Percentiles rank a stretch among this genome's conserved stretches.
Conservation (phyloP, 2,329 filamentous ascomycete species). For the Pyricularia grisea region DNA sequence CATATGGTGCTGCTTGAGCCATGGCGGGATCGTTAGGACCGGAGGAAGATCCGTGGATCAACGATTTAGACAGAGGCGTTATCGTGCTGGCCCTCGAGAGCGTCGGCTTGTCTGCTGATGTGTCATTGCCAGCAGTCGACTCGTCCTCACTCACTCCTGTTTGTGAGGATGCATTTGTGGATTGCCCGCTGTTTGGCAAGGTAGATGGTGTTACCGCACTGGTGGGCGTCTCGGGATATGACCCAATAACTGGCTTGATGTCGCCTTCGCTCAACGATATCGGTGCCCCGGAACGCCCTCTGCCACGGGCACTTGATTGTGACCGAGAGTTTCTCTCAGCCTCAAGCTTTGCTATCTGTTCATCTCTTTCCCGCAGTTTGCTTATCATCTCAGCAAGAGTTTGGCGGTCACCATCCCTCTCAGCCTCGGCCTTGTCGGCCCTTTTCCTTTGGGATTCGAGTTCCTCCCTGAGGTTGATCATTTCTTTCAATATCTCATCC, state of each 20-base stretch:
- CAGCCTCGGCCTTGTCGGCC: slow-evolving; percentile 72
- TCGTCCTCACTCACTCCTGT: background rate
- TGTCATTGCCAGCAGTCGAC: slow-evolving; percentile 7
- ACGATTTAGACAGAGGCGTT: slow-evolving; percentile 29
- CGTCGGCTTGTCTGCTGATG: slow-evolving; percentile 27
- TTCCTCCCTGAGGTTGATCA: slow-evolving; percentile 71
- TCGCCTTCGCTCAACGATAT: background rate
- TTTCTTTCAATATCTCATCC: slow-evolving; percentile 68
- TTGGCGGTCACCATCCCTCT: slow-evolving; percentile 62
- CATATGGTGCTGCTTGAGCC: slow-evolving; percentile 59
- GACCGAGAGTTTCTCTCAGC: slow-evolving; percentile 30
- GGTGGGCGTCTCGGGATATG: background rate
- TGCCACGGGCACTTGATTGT: slow-evolving; percentile 22
- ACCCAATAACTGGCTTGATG: background rate
- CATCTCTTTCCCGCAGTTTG: slow-evolving; percentile 60
- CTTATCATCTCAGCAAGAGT: slow-evolving; percentile 82
- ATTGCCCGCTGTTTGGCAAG: background rate
- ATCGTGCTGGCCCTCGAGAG: slow-evolving; percentile 40
- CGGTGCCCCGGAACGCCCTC: slow-evolving; percentile 3
- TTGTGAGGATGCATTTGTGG: slow-evolving; percentile 3
- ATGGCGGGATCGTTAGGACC: slow-evolving; percentile 29
- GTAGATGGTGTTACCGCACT: slow-evolving; percentile 3
- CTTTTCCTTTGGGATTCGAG: slow-evolving; percentile 69
- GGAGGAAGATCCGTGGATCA: slow-evolving; percentile 23
- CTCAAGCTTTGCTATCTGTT: slow-evolving; percentile 37